Evolutionary conservation across 202 grass and related monocot species (phyloP), one percentile per base, ranked within the genome.

Genomic region (Carex sylvatica): DNA sequence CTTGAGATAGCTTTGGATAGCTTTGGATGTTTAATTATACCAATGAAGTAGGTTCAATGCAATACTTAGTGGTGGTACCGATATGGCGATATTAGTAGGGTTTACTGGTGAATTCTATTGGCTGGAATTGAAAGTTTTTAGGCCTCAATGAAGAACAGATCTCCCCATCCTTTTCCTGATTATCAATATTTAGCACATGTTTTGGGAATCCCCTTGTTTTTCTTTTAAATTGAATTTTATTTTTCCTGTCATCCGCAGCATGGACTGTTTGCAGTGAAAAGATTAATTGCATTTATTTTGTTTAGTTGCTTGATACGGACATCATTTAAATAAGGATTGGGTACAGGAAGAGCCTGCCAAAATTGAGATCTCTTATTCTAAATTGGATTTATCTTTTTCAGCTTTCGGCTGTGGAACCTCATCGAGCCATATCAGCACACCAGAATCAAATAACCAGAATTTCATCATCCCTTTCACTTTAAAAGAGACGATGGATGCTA

Each of bases 401-500:
- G 72, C 83, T 63, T 84, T 66, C 8, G 69, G 28, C 7, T 84
- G 11, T 64, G 72, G 72, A 75, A 63, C 83, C 46, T 84, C 83
- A 16, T 84, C 83, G 24, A 65, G 69, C 28, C 58, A 77, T 77
- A 84, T 84, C 36, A 72, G 79, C 66, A 71, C 79, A 54, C 55
- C 85, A 82, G 79, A 88, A 54, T 42, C 40, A 56, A 79, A 82
- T n/a, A 67, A 63, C 51, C 67, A 81, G n/a, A 68, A 82, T 59
- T 65, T 86, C 46, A 67, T 52, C 47, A 47, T 80, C 24, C 78
- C 74, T 13, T 79, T 80, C 64, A 9, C 64, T 66, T 79, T 79
- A 69, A 86, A 83, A 65, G 72, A 83, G 53, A 61, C 78, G 70
- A 58, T 85, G 70, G 61, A 91, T 90, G 83, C 83, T 83, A 61